Evolutionary conservation across 495 filamentous ascomycete genomes (phyloP), one percentile per base, ranked within the genome.

Genomic region (Neurospora pannonica): DNA sequence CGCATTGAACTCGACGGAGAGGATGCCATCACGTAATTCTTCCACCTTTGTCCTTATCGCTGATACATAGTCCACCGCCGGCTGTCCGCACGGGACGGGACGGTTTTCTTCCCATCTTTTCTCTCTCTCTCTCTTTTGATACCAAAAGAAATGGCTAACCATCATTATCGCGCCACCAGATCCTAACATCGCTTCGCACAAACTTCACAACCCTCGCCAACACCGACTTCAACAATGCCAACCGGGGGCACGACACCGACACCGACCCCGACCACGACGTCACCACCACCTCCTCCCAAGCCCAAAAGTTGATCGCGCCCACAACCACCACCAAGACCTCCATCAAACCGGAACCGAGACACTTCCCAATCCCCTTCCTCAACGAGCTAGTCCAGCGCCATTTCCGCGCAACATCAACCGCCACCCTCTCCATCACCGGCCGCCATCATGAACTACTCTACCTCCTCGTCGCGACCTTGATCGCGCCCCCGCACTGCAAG

Each of bases 371-470:
- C 70, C 73, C 81, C 17, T 77, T 72, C 1, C 81, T 89, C 24
- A 78, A 87, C 71, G 79, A 77, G 34, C 76, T 88, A 28, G 79
- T 82, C 39, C 48, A 73, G 8, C 79, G 79, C 4, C 82, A 86
- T 71, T 79, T 83, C 60, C 82, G 80, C 74, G 75, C 83, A 43
- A 77, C 77, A 60, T 74, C 79, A 73, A 83, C 79, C 6, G 81
- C 80, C 0, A 79, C 80, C 5, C 75, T 87, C 4, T 80, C 85
- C 13, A 73, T 87, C 72, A 74, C 86, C 81, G 71, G 89, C 85
- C 75, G 82, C 76, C 88, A 91, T 34, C 86, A 93, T 54, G 82
- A 93, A 0, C 82, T 97, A 5, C 89, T 97, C 75, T 90, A 93
- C 78, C 77, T 92, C 8, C 82, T 91, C 5, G 83, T 90, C 11